Percentiles rank a stretch among this genome's conserved stretches.
phyloP scores from a whole-genome alignment of 768 basidiomycete species.

The Paxillus ammoniavirescens region DNA sequence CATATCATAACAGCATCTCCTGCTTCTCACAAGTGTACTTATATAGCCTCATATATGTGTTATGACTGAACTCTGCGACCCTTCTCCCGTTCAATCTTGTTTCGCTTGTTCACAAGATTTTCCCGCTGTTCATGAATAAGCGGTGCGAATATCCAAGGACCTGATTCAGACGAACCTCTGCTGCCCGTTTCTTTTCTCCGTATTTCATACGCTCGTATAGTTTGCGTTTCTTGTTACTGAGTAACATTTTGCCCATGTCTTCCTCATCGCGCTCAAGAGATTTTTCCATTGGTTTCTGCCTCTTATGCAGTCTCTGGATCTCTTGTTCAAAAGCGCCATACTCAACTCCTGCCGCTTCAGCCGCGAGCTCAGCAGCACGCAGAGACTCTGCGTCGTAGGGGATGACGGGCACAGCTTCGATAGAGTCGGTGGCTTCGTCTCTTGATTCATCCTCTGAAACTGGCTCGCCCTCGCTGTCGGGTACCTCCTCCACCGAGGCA shows the following conservation, averaged over 20 bases:
- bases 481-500: conserved; percentile 29
- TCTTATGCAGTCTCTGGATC: conserved; percentile 58
- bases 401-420: conserved; percentile 30
- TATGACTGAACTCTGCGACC: conserved; percentile 36
- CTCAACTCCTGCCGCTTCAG: conserved; percentile 85
- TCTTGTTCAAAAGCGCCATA: conserved; percentile 76
- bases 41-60: not conserved
- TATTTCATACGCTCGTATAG: conserved; percentile 93
- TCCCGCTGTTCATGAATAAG: conserved; percentile 46
- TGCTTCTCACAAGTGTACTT: not conserved
- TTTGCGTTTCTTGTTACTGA: conserved; percentile 94
- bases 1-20: not conserved
- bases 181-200: conserved; percentile 69
- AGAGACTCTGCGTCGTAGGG: conserved; percentile 63
- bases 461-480: conserved; percentile 28
- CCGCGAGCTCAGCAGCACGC: conserved; percentile 86
- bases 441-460: conserved; percentile 21
- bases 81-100: conserved; percentile 53
- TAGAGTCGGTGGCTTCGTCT: conserved; percentile 28
- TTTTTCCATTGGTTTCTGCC: conserved; percentile 32
- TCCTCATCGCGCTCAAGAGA: conserved; percentile 49
- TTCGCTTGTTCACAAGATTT: conserved; percentile 57
- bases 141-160: not conserved
- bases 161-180: conserved; percentile 60
- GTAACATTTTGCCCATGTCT: conserved; percentile 97